Evolutionary conservation across 1,284 basidiomycete genomes (phyloP).

Genomic region (Ustilago loliicola): DNA sequence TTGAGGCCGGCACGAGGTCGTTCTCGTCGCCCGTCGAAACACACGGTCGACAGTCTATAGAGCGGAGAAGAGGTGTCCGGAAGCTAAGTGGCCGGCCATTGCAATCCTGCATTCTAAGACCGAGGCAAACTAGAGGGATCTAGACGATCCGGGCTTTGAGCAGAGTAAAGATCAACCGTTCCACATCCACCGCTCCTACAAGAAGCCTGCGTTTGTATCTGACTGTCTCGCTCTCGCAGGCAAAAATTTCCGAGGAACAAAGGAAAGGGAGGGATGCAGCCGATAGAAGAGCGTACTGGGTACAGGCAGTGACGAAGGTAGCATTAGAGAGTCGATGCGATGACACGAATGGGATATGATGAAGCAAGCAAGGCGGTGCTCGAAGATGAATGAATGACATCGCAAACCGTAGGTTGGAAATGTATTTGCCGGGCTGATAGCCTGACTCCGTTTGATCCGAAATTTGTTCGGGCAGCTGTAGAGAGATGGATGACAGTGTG

Average conservation of each 20-base stretch:
- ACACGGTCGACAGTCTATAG: neutral
- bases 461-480: constrained; percentile 15
- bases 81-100: neutral
- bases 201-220: neutral
- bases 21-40: neutral
- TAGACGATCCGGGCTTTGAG: neutral
- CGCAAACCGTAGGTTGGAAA: constrained; percentile 21
- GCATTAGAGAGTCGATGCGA: neutral
- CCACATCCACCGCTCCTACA: neutral
- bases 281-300: neutral
- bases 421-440: constrained; percentile 25
- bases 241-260: neutral
- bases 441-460: constrained; percentile 42
- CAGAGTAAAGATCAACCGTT: neutral
- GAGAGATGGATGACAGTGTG: constrained; percentile 18
- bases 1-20: neutral
- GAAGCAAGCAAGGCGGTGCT: constrained; percentile 6
- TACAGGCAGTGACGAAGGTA: neutral
- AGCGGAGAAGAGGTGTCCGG: constrained; percentile 10
- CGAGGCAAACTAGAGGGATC: neutral
- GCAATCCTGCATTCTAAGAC: neutral
- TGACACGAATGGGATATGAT: neutral
- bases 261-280: neutral
- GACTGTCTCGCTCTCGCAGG: neutral
- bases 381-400: neutral